A percentile compares a stretch with the other conserved stretches of the same genome.
Conservation (phyloP, 1,284 basidiomycete species). For the Leccinum fallax region DNA sequence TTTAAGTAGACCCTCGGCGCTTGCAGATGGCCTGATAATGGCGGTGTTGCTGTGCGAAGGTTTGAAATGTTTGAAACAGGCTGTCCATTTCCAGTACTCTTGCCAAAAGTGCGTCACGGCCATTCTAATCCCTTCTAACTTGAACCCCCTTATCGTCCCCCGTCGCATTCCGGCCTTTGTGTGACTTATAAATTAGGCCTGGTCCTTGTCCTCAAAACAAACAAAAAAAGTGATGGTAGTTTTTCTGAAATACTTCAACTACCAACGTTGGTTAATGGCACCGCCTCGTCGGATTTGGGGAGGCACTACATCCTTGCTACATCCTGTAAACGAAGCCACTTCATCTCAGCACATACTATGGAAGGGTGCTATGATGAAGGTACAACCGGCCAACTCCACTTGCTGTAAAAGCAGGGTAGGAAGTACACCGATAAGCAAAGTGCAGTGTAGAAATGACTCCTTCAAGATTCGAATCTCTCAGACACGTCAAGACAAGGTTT, state of each 20-base stretch:
- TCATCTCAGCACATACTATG: not conserved
- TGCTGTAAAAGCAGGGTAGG: not conserved
- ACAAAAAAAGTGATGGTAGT: no score
- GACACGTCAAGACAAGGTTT: not conserved
- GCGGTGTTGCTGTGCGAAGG: not conserved
- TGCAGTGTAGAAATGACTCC: not conserved
- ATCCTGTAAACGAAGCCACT: not conserved
- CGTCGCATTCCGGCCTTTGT: no score
- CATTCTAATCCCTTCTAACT: no score
- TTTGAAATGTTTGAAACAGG: no score
- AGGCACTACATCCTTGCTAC: not conserved
- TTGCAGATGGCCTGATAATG: not conserved
- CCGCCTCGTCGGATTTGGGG: not conserved
- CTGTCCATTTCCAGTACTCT: no score
- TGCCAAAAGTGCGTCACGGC: no score
- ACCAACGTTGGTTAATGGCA: not conserved
- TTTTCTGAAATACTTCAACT: no score
- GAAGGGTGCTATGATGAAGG: not conserved
- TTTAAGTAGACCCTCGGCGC: conserved; percentile 10
- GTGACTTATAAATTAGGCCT: no score
- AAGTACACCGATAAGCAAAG: not conserved
- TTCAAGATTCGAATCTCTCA: not conserved
- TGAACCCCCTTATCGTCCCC: no score
- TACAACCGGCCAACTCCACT: not conserved
- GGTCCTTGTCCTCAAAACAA: no score